These are phyloP conservation scores for Podospora didyma DNA, from an alignment of 495 filamentous ascomycete genomes.

Conservation along the genomic window DNA sequence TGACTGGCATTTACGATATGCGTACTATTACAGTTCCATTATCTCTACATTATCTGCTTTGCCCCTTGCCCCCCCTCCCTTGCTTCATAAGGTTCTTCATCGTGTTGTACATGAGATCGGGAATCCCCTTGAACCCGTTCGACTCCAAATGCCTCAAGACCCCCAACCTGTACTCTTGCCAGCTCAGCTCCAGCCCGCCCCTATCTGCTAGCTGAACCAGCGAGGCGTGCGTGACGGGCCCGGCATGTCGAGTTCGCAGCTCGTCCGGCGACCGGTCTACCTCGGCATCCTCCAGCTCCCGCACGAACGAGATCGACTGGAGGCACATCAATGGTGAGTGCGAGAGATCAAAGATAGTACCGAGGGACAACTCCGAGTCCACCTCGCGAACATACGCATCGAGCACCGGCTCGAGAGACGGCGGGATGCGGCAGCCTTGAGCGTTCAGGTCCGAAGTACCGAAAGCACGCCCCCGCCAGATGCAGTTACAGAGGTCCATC, in stretches of 20 bases:
- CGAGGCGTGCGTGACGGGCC: constrained; percentile 69
- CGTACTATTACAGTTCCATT: no score
- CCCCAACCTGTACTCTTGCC: constrained; percentile 71
- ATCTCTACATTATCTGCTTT: no score
- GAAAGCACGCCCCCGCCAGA: constrained; percentile 79
- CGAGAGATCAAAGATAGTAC: constrained; percentile 64
- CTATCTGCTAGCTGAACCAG: constrained; percentile 58
- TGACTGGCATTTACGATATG: no score
- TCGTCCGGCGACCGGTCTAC: constrained; percentile 20
- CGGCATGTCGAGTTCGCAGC: constrained; percentile 56
- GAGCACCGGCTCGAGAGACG: constrained; percentile 44
- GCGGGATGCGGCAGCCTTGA: constrained; percentile 63
- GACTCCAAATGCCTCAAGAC: constrained; percentile 68
- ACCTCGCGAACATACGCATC: constrained; percentile 37
- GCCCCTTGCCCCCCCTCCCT: no score
- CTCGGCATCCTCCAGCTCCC: constrained; percentile 59
- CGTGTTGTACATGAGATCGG: constrained; percentile 74
- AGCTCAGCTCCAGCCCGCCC: constrained; percentile 66
- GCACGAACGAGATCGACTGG: constrained; percentile 62
- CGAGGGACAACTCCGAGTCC: constrained; percentile 43
- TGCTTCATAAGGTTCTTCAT: constrained; percentile 70
- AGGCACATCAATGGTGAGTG: constrained; percentile 63
- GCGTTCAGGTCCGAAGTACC: constrained; percentile 64
- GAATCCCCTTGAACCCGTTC: constrained; percentile 61
- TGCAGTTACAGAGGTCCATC: constrained; percentile 84